Conservation (phyloP, 1,284 basidiomycete genomes). For the Ustilago shanxiensis region DNA sequence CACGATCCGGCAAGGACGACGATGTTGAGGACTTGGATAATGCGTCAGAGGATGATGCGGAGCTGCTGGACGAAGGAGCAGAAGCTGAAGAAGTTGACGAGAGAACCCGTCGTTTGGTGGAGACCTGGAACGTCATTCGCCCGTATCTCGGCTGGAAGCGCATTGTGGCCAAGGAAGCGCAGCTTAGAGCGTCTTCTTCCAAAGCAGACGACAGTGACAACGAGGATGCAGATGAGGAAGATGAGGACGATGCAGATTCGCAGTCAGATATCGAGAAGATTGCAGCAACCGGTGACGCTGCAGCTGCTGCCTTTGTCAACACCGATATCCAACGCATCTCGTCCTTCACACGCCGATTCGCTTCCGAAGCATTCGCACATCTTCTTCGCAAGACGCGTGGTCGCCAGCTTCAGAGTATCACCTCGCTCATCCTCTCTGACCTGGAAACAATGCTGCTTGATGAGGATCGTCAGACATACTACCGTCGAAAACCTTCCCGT, state of each 20-base stretch:
- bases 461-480: constrained; percentile 37
- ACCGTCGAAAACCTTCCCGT: constrained; percentile 28
- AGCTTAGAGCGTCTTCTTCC: not conserved
- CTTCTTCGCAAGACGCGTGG: constrained; percentile 64
- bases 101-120: constrained; percentile 36
- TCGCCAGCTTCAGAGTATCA: constrained; percentile 51
- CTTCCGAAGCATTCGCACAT: constrained; percentile 67
- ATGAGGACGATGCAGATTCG: constrained; percentile 9
- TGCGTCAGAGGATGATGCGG: constrained; percentile 10
- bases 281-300: not conserved
- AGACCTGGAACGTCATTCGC: constrained; percentile 58
- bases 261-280: constrained; percentile 3
- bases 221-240: constrained; percentile 23
- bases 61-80: constrained; percentile 28
- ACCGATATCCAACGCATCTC: constrained; percentile 46
- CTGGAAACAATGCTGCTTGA: constrained; percentile 46
- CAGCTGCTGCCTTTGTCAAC: constrained; percentile 25
- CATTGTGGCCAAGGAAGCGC: constrained; percentile 20
- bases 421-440: constrained; percentile 54
- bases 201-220: constrained; percentile 16
- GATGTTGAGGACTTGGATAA: constrained; percentile 4
- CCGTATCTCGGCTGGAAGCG: constrained; percentile 60
- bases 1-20: constrained; percentile 10
- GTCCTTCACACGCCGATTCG: constrained; percentile 65
- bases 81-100: constrained; percentile 47